Conservation (phyloP, 129 eudicot genomes). For the Dittrichia graveolens region DNA sequence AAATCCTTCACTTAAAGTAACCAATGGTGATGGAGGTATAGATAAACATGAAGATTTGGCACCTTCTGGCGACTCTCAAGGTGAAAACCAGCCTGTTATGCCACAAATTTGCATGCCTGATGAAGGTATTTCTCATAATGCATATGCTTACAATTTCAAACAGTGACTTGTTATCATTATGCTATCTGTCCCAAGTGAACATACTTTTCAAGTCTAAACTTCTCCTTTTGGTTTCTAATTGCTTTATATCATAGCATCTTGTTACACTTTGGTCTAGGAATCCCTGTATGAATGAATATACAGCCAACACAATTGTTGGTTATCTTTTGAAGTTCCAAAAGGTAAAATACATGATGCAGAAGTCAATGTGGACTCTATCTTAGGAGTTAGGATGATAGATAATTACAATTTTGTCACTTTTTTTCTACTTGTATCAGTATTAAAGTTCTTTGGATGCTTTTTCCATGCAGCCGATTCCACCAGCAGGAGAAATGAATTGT, state of each 20-base stretch:
- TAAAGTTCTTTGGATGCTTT: conserved; percentile 27
- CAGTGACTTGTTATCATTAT: background rate
- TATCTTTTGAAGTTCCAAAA: background rate
- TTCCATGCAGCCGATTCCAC: conserved; percentile 45
- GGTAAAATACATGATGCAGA: conserved; percentile 14
- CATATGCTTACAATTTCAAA: conserved; percentile 22
- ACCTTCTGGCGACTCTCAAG: conserved; percentile 57
- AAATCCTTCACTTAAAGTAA: conserved; percentile 34
- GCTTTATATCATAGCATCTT: background rate
- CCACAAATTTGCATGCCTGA: conserved; percentile 44
- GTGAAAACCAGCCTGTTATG: conserved; percentile 67
- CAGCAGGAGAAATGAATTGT: conserved; percentile 35
- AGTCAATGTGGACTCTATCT: conserved; percentile 1
- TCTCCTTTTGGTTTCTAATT: conserved; percentile 22
- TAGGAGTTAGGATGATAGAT: background rate
- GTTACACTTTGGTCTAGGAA: conserved; percentile 15
- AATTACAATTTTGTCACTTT: background rate
- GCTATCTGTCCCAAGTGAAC: background rate
- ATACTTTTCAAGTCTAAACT: conserved; percentile 7
- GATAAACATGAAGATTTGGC: conserved; percentile 32
- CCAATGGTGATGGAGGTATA: conserved; percentile 32
- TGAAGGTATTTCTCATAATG: conserved; percentile 52
- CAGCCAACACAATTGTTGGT: background rate
- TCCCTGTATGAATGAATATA: background rate
- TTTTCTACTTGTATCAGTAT: conserved; percentile 5